Percentiles rank a stretch among this genome's conserved stretches.
phyloP scores from a whole-genome alignment of 139 green algal genomes.

The Astrephomene gubernaculifera region DNA sequence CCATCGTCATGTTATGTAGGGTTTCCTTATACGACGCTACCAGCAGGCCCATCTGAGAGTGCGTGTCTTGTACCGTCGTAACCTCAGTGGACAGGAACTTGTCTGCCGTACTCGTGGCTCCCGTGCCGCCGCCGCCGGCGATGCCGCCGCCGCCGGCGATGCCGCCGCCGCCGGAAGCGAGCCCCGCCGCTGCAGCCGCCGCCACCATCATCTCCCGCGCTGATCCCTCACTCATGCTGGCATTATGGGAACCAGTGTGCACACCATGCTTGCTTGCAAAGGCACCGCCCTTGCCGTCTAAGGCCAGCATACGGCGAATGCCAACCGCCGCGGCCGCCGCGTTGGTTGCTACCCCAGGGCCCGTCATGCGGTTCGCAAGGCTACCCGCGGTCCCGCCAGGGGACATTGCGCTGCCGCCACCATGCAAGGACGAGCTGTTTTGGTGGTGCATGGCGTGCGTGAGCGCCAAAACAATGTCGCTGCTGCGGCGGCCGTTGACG shows the following conservation, averaged over 20 bases:
- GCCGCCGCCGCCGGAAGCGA: neutral
- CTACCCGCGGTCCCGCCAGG: too few species aligned
- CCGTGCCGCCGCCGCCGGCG: neutral
- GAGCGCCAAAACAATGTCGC: too few species aligned
- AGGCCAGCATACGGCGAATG: slow-evolving; percentile 32
- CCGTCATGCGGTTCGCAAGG: too few species aligned
- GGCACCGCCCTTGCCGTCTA: neutral
- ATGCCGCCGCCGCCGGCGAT: neutral
- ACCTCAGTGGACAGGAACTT: slow-evolving; percentile 33
- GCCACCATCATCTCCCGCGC: slow-evolving; percentile 40
- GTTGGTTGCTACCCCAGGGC: too few species aligned
- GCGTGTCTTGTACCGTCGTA: slow-evolving; percentile 40
- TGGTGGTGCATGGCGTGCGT: too few species aligned
- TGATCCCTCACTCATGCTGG: slow-evolving; percentile 22
- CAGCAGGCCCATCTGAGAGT: slow-evolving; percentile 40
- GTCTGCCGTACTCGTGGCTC: too few species aligned
- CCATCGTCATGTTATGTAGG: slow-evolving; percentile 40
- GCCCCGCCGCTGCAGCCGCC: slow-evolving; percentile 1
- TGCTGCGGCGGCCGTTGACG: neutral
- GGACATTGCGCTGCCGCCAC: too few species aligned
- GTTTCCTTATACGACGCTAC: slow-evolving; percentile 40
- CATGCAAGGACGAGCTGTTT: too few species aligned
- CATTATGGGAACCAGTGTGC: too few species aligned
- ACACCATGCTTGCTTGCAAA: neutral
- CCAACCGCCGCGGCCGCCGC: neutral